Base-by-base conservation (phyloP, 305 asterid genomes). In the Fraxinus sp. region DNA sequence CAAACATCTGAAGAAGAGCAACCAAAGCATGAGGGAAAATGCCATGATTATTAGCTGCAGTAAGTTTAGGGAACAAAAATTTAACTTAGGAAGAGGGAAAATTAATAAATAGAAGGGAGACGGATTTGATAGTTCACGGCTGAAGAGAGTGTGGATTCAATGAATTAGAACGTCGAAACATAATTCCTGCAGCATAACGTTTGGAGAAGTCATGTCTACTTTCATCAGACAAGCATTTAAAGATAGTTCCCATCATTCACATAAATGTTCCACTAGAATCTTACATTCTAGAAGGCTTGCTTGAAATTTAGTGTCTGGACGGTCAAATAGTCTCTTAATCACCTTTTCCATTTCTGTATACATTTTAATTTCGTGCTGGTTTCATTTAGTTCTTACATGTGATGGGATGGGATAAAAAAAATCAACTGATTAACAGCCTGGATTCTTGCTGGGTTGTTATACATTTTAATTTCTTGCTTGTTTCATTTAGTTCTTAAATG, bases 1-100 rank as follows among this genome's bases (percentile, higher is more conserved):
- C 64, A 33, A 57, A 44, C 79, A 74, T 57, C 33, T 74, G 80
- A 74, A 30, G 74, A 30, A 74, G 71, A 55, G 74, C 81, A 68
- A 70, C 62, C 24, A 22, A 10, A 46, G 76, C 39, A 33, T 78
- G 14, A 49, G 16, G 41, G 22, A 73, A 33, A 49, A 62, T n/a
- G 28, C 64, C 22, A 52, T 16, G 62, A 26, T 41, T 62, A 26
- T 41, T 62, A 7, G 71, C 35, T 36, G 77, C 78, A 59, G 44
- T 55, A 68, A 46, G 62, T 52, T 52, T 52, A 52, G 62, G 20
- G 66, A 66, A 75, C 74, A 28, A 41, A 68, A 52, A 52, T 16
- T 16, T 52, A 18, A 52, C 62, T 52, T 16, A 16, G 22, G 22
- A 52, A 52, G 22, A 52, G 62, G 41, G 52, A 55, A 76, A 77